Evolutionary conservation across 441 rosid species (phyloP), one percentile per base, ranked within the genome.

Genomic region (Aleurites moluccanus): DNA sequence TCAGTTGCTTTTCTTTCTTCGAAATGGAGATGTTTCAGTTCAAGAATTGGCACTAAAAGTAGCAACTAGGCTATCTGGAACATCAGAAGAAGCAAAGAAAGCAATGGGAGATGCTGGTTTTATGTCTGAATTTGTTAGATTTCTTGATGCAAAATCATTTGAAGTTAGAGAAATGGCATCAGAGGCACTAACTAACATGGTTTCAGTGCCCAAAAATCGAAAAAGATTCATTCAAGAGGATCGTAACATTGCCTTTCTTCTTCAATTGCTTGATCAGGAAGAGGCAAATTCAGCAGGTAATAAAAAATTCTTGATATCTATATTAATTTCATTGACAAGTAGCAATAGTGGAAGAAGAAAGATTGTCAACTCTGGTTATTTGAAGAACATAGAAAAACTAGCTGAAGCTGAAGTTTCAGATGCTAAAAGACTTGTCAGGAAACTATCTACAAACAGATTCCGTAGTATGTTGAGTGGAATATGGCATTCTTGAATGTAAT

Each of bases 361-460:
- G 85, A 95, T 95, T 67, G 90, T 79, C 30, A 82, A 65, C 76
- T 93, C 99, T 33, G 95, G 94, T 45, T 92, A 89, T 72, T 71
- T 93, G 79, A 95, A 91, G 82, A 90, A 81, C 85, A 85, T 95
- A 30, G 97, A 91, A 79, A 95, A 93, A 80, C 86, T 95, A 60
- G 97, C 99, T 18, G 97, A 89, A 73, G 91, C 91, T 20, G 97
- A 92, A 78, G 94, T 86, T 57, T 80, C 83, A 6, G 99, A 90
- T 77, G 98, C 98, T 62, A 95, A 90, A 85, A 88, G 81, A 77
- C 94, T 95, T 73, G 89, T 93, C 73, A 88, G 89, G 86, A 95
- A 88, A 76, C 65, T 95, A 27, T 91, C 98, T 30, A 73, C 82
- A n/a, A 91, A 88, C 77, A 85, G 87, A 83, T 89, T 95, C 80